phyloP scores from a whole-genome alignment of 1,139 yeast genomes.

The Keqinozyma sinolaborantium region DNA sequence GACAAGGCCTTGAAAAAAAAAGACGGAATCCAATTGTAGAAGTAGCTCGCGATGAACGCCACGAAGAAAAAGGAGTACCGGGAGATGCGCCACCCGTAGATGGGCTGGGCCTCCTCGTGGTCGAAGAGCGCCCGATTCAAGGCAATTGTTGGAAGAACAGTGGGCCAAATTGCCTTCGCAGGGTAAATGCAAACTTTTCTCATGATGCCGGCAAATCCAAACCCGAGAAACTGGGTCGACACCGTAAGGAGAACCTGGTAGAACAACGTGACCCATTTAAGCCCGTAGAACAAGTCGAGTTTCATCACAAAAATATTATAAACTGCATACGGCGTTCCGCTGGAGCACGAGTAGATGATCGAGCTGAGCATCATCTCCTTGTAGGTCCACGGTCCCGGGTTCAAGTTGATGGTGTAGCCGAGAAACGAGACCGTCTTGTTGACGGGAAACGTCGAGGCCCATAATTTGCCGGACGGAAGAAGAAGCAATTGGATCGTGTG shows the following conservation, averaged over 20 bases:
- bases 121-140: constrained; percentile 40
- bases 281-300: constrained; percentile 38
- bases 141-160: constrained; percentile 43
- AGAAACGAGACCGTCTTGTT: constrained; percentile 19
- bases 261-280: constrained; percentile 40
- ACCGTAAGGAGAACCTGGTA: constrained; percentile 36
- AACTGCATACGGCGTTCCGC: constrained; percentile 42
- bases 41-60: constrained; percentile 28
- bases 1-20: constrained; percentile 40
- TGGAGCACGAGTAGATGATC: constrained; percentile 43
- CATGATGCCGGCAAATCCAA: constrained; percentile 47
- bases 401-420: constrained; percentile 24
- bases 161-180: constrained; percentile 45
- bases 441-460: constrained; percentile 32
- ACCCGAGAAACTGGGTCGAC: constrained; percentile 44
- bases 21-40: constrained; percentile 43
- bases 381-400: constrained; percentile 53
- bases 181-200: constrained; percentile 43
- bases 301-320: constrained; percentile 47
- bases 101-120: constrained; percentile 18
- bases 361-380: constrained; percentile 64
- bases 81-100: constrained; percentile 41
- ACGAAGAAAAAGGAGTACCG: constrained; percentile 37
- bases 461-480: constrained; percentile 38
- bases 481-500: constrained; percentile 42